Evolutionary conservation across 768 basidiomycete species (phyloP).

Genomic region (Strobilomyces dryophilus): DNA sequence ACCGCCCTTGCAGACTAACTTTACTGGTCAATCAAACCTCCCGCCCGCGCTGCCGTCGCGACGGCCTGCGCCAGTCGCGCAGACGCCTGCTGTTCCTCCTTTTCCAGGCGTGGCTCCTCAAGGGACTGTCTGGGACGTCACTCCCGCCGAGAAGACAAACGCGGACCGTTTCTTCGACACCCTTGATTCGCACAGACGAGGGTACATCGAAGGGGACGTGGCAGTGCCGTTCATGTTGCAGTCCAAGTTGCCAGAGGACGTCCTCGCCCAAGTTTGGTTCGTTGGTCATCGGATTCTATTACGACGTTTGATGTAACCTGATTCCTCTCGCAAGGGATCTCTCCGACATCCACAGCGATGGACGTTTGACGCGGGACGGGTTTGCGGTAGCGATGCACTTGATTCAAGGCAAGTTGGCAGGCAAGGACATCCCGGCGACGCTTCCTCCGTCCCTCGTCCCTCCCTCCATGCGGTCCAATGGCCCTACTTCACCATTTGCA

Average conservation of each 20-base stretch:
- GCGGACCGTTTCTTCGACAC: slow-evolving; percentile 77
- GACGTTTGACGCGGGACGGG: slow-evolving; percentile 80
- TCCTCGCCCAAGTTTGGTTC: slow-evolving; percentile 90
- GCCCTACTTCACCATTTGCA: slow-evolving; percentile 35
- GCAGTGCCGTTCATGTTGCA: slow-evolving; percentile 96
- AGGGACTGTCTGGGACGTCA: slow-evolving; percentile 72
- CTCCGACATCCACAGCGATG: slow-evolving; percentile 84
- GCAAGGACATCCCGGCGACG: slow-evolving; percentile 67
- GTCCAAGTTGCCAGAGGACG: slow-evolving; percentile 76
- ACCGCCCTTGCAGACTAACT: slow-evolving; percentile 54
- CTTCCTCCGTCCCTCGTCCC: slow-evolving; percentile 78
- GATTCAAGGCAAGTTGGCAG: slow-evolving; percentile 80
- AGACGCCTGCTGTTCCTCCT: slow-evolving; percentile 21
- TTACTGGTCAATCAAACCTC: slow-evolving; percentile 37
- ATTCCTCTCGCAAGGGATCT: slow-evolving; percentile 67
- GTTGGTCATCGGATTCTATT: slow-evolving; percentile 22
- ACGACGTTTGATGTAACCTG: neutral
- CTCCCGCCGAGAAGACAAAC: slow-evolving; percentile 68
- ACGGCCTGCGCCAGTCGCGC: slow-evolving; percentile 16
- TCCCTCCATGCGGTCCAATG: slow-evolving; percentile 62
- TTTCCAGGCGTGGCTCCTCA: slow-evolving; percentile 28
- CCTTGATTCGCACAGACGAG: slow-evolving; percentile 71
- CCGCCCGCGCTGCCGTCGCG: slow-evolving; percentile 23
- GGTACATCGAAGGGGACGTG: slow-evolving; percentile 87
- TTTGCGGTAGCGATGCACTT: slow-evolving; percentile 96